A percentile compares a stretch with the other conserved stretches of the same genome.
Conservation (phyloP, 1,284 basidiomycete species). For the Schizophyllum amplum region DNA sequence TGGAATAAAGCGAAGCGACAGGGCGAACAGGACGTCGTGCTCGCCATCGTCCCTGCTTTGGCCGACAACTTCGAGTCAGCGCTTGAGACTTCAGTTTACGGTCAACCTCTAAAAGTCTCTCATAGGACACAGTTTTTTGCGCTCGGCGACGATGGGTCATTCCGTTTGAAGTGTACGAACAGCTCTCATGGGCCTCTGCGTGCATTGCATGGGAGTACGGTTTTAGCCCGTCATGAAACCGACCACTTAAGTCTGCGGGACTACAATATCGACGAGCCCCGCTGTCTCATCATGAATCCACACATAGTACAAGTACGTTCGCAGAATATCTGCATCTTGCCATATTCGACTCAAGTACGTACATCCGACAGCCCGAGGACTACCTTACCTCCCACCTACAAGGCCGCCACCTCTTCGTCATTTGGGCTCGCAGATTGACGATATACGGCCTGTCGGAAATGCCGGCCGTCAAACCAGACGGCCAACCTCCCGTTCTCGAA, state of each 20-base stretch:
- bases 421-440: constrained; percentile 32
- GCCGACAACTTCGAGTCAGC: neutral
- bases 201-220: neutral
- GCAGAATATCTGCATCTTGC: too few relatives aligned
- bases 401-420: constrained; percentile 31
- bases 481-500: constrained; percentile 20
- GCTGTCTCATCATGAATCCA: too few relatives aligned
- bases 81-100: neutral
- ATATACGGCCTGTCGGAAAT: constrained; percentile 24
- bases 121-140: neutral
- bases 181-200: too few relatives aligned
- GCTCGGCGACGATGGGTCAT: too few relatives aligned
- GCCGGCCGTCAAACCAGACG: constrained; percentile 12
- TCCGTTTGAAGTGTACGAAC: too few relatives aligned
- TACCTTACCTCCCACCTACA: constrained; percentile 31
- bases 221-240: neutral
- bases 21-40: neutral
- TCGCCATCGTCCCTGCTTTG: neutral
- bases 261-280: too few relatives aligned
- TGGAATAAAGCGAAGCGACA: constrained; percentile 11
- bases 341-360: too few relatives aligned
- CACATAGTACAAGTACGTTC: too few relatives aligned
- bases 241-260: neutral
- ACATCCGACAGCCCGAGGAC: constrained; percentile 28
- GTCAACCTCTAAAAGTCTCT: neutral